Conservation (phyloP, 2,329 filamentous ascomycete genomes). For the Fusarium algeriense region DNA sequence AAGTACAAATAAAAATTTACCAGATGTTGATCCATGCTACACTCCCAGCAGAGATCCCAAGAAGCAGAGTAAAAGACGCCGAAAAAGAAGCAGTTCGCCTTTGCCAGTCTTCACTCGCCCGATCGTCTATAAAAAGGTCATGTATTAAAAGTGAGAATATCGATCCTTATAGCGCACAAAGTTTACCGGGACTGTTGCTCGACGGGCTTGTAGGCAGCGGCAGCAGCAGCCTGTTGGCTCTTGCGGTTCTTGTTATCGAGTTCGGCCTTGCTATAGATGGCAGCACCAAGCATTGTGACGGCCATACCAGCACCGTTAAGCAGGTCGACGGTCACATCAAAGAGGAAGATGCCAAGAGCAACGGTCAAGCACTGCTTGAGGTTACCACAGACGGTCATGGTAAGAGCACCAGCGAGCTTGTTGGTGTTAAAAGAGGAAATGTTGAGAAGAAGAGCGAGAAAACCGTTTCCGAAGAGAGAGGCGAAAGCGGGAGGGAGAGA, state of each 20-base stretch:
- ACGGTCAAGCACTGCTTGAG: constrained; percentile 70
- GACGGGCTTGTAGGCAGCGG: constrained; percentile 52
- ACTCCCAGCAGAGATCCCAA: constrained; percentile 18
- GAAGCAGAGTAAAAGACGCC: constrained; percentile 31
- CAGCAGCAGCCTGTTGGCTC: constrained; percentile 50
- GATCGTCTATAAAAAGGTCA: constrained; percentile 46
- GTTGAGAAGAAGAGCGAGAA: constrained; percentile 68
- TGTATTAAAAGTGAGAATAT: constrained; percentile 43
- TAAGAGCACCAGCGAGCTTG: constrained; percentile 68
- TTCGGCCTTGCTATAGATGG: constrained; percentile 69
- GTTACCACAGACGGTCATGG: constrained; percentile 71
- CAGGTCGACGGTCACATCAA: constrained; percentile 62
- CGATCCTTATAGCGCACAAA: constrained; percentile 14
- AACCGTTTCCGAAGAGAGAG: constrained; percentile 63
- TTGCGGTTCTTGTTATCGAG: constrained; percentile 59
- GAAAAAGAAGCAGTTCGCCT: constrained; percentile 33
- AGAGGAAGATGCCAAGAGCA: constrained; percentile 65
- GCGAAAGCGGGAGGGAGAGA: constrained; percentile 54
- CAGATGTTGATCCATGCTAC: constrained; percentile 18
- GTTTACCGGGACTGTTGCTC: constrained; percentile 49
- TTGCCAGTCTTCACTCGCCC: constrained; percentile 30
- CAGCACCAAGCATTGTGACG: constrained; percentile 67
- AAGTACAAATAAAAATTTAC: constrained; percentile 33
- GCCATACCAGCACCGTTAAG: constrained; percentile 69
- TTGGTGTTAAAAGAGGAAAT: constrained; percentile 70